Percentiles rank a stretch among this genome's conserved stretches.
Evolutionary conservation across 108 stramenopile species (phyloP).

Genomic region (Cyclotella sp.): DNA sequence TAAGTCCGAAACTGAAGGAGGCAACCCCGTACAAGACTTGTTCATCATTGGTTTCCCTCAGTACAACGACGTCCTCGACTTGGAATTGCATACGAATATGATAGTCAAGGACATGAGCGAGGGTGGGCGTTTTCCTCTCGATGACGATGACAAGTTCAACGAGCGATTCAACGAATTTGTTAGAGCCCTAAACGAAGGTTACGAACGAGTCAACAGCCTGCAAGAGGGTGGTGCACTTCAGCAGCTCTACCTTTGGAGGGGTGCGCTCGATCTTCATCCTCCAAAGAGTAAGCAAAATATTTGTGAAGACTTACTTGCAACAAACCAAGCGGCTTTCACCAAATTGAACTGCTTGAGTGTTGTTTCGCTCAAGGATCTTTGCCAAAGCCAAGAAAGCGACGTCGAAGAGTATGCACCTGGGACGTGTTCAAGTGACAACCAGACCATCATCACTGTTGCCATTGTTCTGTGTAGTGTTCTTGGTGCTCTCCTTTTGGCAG

Average conservation of each 20-base stretch:
- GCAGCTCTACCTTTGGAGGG: conserved; percentile 47
- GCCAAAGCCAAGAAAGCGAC: conserved; percentile 41
- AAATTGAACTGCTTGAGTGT: conserved; percentile 23
- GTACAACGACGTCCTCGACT: conserved; percentile 38
- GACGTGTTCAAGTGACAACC: conserved; percentile 28
- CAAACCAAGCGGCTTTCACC: conserved; percentile 13
- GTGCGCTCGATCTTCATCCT: conserved; percentile 41
- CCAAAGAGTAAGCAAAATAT: conserved; percentile 28
- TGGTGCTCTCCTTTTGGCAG: conserved; percentile 16
- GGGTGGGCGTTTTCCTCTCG: conserved; percentile 34
- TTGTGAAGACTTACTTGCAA: conserved; percentile 32
- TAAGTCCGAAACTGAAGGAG: conserved; percentile 38
- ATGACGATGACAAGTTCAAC: conserved; percentile 37
- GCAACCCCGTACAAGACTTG: conserved; percentile 47
- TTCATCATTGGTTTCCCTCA: conserved; percentile 44
- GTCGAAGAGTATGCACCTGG: conserved; percentile 41
- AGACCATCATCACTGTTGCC: conserved; percentile 20
- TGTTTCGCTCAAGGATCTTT: conserved; percentile 27
- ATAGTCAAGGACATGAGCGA: conserved; percentile 23
- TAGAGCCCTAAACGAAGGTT: conserved; percentile 19
- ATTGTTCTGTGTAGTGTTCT: conserved; percentile 31
- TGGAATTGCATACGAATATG: conserved; percentile 38
- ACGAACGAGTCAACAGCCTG: conserved; percentile 25
- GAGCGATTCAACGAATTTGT: conserved; percentile 27
- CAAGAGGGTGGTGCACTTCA: conserved; percentile 38